Conservation (phyloP, 441 rosid species). For the Mallotus repandus region DNA sequence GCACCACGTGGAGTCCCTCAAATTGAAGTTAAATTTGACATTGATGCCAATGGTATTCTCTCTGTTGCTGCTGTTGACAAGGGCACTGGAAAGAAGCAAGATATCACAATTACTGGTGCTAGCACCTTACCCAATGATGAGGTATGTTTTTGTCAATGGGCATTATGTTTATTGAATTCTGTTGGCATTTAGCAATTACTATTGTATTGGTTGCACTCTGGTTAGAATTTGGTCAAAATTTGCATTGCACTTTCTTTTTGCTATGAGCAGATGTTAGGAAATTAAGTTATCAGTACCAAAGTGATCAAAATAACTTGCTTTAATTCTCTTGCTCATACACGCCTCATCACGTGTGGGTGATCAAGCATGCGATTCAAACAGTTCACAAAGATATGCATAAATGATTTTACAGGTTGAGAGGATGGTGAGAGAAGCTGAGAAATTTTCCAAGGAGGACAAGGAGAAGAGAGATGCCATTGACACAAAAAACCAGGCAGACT, state of each 20-base stretch:
- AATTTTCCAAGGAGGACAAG: slow-evolving; percentile 74
- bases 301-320: background rate
- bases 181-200: no score
- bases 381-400: background rate
- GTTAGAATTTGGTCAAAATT: background rate
- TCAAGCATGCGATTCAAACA: background rate
- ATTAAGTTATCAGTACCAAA: background rate
- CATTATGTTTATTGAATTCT: background rate
- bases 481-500: slow-evolving; percentile 94
- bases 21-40: slow-evolving; percentile 90
- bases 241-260: background rate
- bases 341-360: background rate
- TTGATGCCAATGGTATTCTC: slow-evolving; percentile 95
- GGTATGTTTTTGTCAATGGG: slow-evolving; percentile 35
- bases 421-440: slow-evolving; percentile 91
- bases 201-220: background rate
- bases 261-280: background rate
- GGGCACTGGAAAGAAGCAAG: slow-evolving; percentile 96
- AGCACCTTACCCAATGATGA: slow-evolving; percentile 93
- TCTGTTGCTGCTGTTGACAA: slow-evolving; percentile 84
- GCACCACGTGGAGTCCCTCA: slow-evolving; percentile 97
- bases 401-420: slow-evolving; percentile 54
- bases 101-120: slow-evolving; percentile 94
- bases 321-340: background rate
- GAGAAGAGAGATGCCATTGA: slow-evolving; percentile 92